These are phyloP conservation scores for Agrocybe chaxingu DNA, from an alignment of 768 basidiomycete genomes.

Conservation along the genomic window DNA sequence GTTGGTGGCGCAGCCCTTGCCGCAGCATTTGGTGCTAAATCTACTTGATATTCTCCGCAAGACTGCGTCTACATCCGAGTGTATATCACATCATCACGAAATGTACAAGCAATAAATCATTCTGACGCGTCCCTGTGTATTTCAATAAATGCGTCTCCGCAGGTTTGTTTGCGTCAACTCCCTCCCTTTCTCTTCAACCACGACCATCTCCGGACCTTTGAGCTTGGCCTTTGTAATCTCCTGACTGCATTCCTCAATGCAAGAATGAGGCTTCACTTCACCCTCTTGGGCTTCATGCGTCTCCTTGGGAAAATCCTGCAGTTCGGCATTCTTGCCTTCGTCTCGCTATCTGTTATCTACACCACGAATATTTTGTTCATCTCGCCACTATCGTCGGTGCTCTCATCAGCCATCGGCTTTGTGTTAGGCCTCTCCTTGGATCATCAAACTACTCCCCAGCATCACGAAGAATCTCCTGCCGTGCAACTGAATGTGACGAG, in stretches of 20 bases:
- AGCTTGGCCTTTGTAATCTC: too few relatives aligned
- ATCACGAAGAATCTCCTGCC: too few relatives aligned
- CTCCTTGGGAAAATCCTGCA: slow-evolving; percentile 16
- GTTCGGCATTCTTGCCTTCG: slow-evolving; percentile 29
- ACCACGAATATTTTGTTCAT: slow-evolving; percentile 39
- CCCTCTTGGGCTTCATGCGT: slow-evolving; percentile 11
- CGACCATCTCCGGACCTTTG: not conserved
- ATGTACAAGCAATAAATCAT: too few relatives aligned
- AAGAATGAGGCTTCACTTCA: not conserved
- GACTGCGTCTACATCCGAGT: too few relatives aligned
- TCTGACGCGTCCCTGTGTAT: too few relatives aligned
- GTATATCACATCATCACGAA: too few relatives aligned
- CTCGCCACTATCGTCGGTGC: slow-evolving; percentile 25
- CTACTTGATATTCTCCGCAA: not conserved
- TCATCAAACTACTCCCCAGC: too few relatives aligned
- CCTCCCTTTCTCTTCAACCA: not conserved
- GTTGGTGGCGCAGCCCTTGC: slow-evolving; percentile 62
- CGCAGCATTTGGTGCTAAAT: slow-evolving; percentile 11
- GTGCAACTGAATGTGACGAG: too few relatives aligned
- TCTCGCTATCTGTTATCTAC: slow-evolving; percentile 38
- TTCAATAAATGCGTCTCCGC: not conserved
- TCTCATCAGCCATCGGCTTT: slow-evolving; percentile 23
- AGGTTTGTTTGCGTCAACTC: not conserved
- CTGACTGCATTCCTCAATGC: not conserved
- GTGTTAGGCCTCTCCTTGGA: slow-evolving; percentile 7